These are phyloP conservation scores for Cladosporium sphaerospermum DNA, from an alignment of 2,329 filamentous ascomycete species.

Conservation along the genomic window DNA sequence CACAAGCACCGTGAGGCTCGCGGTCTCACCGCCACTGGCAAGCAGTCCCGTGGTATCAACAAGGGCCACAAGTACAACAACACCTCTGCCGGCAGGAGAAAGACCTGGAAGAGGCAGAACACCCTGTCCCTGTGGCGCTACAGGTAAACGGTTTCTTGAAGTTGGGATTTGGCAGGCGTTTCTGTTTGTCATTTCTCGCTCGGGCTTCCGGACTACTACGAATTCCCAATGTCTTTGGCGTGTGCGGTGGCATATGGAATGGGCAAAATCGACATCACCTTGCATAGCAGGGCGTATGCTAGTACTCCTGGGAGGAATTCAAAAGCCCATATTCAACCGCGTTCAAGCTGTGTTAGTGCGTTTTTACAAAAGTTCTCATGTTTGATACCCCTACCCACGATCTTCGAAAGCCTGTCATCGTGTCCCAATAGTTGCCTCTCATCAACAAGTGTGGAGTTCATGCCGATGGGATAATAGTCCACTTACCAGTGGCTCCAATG, in stretches of 20 bases:
- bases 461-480: too few species aligned
- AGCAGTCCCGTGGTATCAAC: conserved; percentile 99
- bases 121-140: conserved; percentile 98
- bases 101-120: conserved; percentile 99
- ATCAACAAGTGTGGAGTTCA: not conserved
- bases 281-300: conserved; percentile 11
- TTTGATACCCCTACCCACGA: conserved; percentile 3
- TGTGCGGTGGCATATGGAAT: conserved; percentile 6
- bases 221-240: conserved; percentile 7
- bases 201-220: conserved; percentile 3
- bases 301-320: conserved; percentile 10
- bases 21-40: conserved; percentile 96
- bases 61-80: conserved; percentile 99
- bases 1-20: conserved; percentile 99
- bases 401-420: not conserved
- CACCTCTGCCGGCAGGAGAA: conserved; percentile 91
- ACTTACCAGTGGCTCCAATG: too few species aligned
- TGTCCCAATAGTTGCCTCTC: not conserved
- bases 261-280: conserved; percentile 2
- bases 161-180: conserved; percentile 1
- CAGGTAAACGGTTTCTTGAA: conserved; percentile 55
- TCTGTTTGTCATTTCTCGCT: conserved; percentile 3
- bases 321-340: conserved; percentile 11
- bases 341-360: conserved; percentile 2
- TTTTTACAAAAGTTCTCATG: conserved; percentile 1